Base-by-base conservation (phyloP, 768 basidiomycete genomes). In the Rhodotorula paludigena region DNA sequence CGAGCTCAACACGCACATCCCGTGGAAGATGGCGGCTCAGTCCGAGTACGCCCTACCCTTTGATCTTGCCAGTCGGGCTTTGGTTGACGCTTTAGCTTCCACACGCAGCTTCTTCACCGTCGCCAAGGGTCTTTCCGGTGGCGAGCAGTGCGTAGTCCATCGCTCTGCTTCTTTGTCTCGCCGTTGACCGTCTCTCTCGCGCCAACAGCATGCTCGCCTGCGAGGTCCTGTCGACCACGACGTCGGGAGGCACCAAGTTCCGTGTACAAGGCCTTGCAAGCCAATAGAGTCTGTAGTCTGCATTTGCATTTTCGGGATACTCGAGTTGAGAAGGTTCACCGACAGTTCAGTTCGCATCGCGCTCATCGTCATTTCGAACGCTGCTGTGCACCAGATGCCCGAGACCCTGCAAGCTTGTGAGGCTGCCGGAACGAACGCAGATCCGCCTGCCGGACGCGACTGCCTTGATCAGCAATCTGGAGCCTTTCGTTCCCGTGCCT, bases 151-250 rank as follows among this genome's bases (percentile, higher is more conserved):
- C 56, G 66, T 58, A 12, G 1, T 14, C 33, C 25, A 8, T 33
- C 9, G 21, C 30, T 25, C 23, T 5, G 6, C 16, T 44, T 5
- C 51, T 9, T 4, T 12, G 8, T 0, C 21, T 28, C 2, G 15
- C 41, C 18, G 15, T 38, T 28, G 3, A 5, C 36, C 4, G 48
- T 39, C 23, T 1, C 30, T 12, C 60, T 11, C 48, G 8, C 21
- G 10, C 20, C 30, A 10, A n/a, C 45, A 66, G 65, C 35, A 42
- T 68, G 18, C 66, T 68, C 51, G 66, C 66, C 5, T 68, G 66
- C 56, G 66, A 68, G 32, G 57, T 68, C 0, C 47, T 38, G 9
- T 14, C 7, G 10, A 33, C 38, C 20, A 45, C 66, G 16, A 63
- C 61, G 0, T 47, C 41, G 7, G 66, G 66, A 7, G 66, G 66